Evolutionary conservation across 768 basidiomycete species (phyloP), one percentile per base, ranked within the genome.

Genomic region (Kwoniella dendrophila): DNA sequence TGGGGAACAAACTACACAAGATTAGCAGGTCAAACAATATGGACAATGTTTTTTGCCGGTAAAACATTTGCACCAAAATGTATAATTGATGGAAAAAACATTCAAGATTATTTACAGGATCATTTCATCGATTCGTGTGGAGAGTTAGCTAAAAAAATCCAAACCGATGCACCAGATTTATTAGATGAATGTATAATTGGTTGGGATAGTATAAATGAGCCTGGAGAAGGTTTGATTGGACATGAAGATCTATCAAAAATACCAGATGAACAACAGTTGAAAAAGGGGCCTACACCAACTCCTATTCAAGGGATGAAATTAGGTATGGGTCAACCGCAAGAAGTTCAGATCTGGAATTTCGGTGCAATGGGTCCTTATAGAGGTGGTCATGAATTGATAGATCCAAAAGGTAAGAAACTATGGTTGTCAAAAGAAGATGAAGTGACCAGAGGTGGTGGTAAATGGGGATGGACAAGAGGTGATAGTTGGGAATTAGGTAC

Each of bases 1-100:
- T 99, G 96, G 96, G 86, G 87, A 6, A 97, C 95, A 26, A 97
- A 98, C 75, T 97, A 97, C 74, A 86, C 89, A 41, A 90, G 89
- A 18, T 86, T 97, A 29, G 85, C 88, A 52, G 86, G 87, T 20
- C 92, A 92, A 75, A 96, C 93, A 3, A 73, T 96, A 51, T 96
- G 94, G 82, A 92, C 95, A 4, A 84, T 97, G 56, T 98, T 97
- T 85, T 97, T 91, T 77, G 92, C 88, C 27, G 95, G 95, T 0
- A 84, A 85, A 20, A 86, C 87, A 51, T 97, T 88, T 75, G 92
- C 95, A 0, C 95, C 95, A 0, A 87, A 87, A 56, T 96, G 92
- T 77, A 80, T 92, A 72, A 87, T 97, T 68, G 92, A 98, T 78
- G 90, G 86, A 16, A 79, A 86, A 62, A 93, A 97, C 76, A 93